Evolutionary conservation across 176 grass and related monocot genomes (phyloP), one percentile per base, ranked within the genome.

Genomic region (Triticum dicoccoides): DNA sequence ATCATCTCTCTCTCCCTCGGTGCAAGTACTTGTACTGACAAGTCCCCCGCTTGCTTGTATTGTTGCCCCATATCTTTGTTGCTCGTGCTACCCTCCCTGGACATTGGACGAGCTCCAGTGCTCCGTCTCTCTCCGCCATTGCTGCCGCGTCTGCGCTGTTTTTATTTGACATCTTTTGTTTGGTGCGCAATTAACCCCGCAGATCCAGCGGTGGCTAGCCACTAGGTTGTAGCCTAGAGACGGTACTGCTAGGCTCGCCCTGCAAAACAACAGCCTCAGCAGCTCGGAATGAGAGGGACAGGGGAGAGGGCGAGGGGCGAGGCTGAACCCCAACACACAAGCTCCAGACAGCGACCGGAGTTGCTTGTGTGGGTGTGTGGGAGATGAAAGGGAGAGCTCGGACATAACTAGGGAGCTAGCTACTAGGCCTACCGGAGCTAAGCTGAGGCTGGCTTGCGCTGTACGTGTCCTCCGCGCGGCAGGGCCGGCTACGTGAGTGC

Each of bases 1-100:
- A 85, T 20, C 73, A 76, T 52, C 45, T 24, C 58, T 51, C 68
- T 30, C 44, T 78, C 44, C 65, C 56, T 79, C 5, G 52, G 47
- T 25, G 74, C 68, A 76, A 73, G 67, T 87, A 87, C 89, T 83
- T 73, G 74, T 83, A 87, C 89, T 83, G 79, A 87, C 74, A 47
- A 30, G 75, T 3, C 20, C 39, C 74, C 74, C 67, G 80, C 79
- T 87, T 69, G 80, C 54, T 66, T 83, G 62, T 64, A 78, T 79
- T 79, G 73, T 87, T 78, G 65, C 80, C 14, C 73, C 80, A 77
- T 76, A 89, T 76, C 69, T 76, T 80, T 89, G 87, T 80, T 84
- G 65, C 41, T 52, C 33, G 79, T 67, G 29, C 70, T 1, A 21
- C 54, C n/a, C n/a, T 58, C 54, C 54, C 54, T 20, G 6, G 18